These are phyloP conservation scores for Dichotomocladium elegans DNA, from an alignment of 371 early-diverging fungal species.

Conservation along the genomic window DNA sequence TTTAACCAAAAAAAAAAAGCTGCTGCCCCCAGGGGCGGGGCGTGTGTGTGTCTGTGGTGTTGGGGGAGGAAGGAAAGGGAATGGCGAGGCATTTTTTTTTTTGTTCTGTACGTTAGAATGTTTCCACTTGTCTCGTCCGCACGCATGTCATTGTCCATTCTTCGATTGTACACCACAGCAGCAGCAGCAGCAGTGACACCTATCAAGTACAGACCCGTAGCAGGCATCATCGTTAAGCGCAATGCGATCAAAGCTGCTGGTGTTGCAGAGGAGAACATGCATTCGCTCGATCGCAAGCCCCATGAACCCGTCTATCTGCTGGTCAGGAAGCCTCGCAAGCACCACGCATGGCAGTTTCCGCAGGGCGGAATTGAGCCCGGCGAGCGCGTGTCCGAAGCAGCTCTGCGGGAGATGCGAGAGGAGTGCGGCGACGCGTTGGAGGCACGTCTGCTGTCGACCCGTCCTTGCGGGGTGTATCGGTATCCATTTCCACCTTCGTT, in stretches of 20 bases:
- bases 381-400: constrained; percentile 73
- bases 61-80: too few relatives aligned
- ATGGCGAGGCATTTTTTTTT: too few relatives aligned
- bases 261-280: constrained; percentile 7
- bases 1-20: not conserved
- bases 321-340: constrained; percentile 58
- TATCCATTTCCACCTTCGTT: constrained; percentile 44
- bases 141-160: too few relatives aligned
- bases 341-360: constrained; percentile 77
- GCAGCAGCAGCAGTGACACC: too few relatives aligned
- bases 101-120: too few relatives aligned
- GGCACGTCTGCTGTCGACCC: constrained; percentile 64
- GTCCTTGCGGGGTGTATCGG: constrained; percentile 24
- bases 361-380: constrained; percentile 60
- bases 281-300: constrained; percentile 13
- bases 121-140: too few relatives aligned
- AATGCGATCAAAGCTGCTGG: not conserved
- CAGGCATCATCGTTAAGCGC: not conserved
- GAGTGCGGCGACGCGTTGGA: constrained; percentile 73
- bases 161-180: too few relatives aligned
- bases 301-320: constrained; percentile 60
- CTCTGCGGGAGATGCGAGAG: constrained; percentile 64
- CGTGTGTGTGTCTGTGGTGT: too few relatives aligned
- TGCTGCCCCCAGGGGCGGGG: too few relatives aligned
- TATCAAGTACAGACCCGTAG: not conserved